Percentiles rank a stretch among this genome's conserved stretches.
Conservation (phyloP, 106 monocot genomes). For the Apostasia shenzhenica region DNA sequence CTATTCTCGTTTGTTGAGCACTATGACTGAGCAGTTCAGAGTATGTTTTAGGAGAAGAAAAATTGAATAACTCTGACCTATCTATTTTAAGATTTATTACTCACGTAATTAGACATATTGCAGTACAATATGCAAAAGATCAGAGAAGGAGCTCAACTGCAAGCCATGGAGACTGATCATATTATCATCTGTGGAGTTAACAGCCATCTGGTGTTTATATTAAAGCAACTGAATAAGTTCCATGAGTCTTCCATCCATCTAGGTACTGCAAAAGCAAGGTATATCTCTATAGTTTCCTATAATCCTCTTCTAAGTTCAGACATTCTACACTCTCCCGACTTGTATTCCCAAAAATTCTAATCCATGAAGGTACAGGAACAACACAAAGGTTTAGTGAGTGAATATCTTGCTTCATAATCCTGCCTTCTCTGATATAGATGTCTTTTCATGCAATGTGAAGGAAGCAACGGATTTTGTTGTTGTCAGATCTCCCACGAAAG, state of each 20-base stretch:
- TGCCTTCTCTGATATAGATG: background rate
- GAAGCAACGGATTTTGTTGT: conserved; percentile 92
- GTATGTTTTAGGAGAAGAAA: conserved; percentile 32
- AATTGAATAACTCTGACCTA: background rate
- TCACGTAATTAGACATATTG: background rate
- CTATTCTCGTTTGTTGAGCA: conserved; percentile 90
- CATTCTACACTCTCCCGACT: no score
- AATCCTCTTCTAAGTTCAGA: no score
- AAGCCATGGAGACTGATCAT: conserved; percentile 91
- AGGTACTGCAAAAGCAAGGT: conserved; percentile 93
- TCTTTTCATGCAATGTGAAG: conserved; percentile 34
- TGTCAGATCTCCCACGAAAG: conserved; percentile 94
- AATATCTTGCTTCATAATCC: background rate
- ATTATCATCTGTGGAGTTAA: conserved; percentile 96
- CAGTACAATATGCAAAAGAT: conserved; percentile 94
- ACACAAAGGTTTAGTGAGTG: no score
- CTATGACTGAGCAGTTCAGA: conserved; percentile 94
- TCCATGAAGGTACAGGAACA: no score
- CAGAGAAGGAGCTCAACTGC: conserved; percentile 92
- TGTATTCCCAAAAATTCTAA: no score
- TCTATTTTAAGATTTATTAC: conserved; percentile 3
- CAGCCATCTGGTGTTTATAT: conserved; percentile 81
- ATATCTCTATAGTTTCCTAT: conserved; percentile 8
- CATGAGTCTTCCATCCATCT: conserved; percentile 86
- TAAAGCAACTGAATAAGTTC: conserved; percentile 87